Conservation (phyloP, 208 protist genomes). For the Leishmania martiniquensis region DNA sequence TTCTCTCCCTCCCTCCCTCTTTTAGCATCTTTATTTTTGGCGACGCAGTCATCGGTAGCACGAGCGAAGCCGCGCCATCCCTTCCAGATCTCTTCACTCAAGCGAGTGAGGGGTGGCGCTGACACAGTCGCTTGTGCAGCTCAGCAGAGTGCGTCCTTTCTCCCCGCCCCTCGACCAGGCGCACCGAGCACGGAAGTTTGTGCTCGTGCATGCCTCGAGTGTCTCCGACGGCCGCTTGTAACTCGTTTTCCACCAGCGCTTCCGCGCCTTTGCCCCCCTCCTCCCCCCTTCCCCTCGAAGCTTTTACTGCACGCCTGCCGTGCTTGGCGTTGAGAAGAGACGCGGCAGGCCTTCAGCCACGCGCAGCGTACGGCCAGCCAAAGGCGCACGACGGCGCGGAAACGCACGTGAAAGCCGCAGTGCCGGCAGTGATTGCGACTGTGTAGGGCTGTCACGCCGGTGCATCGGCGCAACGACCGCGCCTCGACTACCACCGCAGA, state of each 20-base stretch:
- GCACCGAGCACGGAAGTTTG: too few species aligned
- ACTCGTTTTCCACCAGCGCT: not conserved
- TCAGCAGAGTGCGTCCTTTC: not conserved
- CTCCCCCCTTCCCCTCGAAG: too few species aligned
- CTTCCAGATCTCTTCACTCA: not conserved
- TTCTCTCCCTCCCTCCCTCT: not conserved
- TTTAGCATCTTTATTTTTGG: not conserved
- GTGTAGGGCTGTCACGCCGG: not conserved
- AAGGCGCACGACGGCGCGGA: not conserved
- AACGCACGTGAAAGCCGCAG: not conserved
- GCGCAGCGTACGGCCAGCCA: not conserved
- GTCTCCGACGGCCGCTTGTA: not conserved
- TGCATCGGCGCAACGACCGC: conserved; percentile 12
- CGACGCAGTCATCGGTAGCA: not conserved
- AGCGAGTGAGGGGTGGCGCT: not conserved
- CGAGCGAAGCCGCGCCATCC: not conserved
- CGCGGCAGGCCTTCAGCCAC: not conserved
- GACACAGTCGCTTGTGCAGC: not conserved
- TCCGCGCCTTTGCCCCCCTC: not conserved
- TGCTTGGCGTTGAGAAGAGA: not conserved
- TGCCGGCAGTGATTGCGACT: not conserved
- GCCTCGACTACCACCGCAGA: not conserved
- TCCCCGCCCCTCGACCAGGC: not conserved
- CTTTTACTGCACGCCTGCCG: not conserved
- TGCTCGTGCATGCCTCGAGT: too few species aligned